Evolutionary conservation across 2,329 filamentous ascomycete genomes (phyloP), one percentile per base, ranked within the genome.

Genomic region (Trichoderma sp.): DNA sequence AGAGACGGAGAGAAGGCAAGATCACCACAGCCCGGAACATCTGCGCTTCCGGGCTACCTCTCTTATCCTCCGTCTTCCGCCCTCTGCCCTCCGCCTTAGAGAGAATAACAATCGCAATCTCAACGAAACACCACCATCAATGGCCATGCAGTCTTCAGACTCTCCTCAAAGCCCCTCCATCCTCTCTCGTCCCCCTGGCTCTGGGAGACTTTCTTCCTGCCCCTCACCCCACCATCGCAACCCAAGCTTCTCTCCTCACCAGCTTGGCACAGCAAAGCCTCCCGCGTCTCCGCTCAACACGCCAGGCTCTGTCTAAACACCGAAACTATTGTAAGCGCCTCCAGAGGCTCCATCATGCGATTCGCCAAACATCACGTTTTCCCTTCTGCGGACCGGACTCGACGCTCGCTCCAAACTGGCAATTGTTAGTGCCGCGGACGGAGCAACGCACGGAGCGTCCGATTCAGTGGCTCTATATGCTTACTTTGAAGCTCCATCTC

Each of bases 401-500:
- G 59, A 63, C 32, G 34, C n/a, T 39, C 10, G 22, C 9, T 29
- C 32, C 34, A 15, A 12, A 13, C 22, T 63, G 32, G 59, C 32
- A n/a, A 22, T n/a, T 35, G 29, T 25, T 63, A 63, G 59, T 52
- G 59, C 29, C 34, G 45, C 10, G 7, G 32, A 53, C 19, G 59
- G 45, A 19, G 59, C 45, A 39, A 15, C 54, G 19, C 13, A 63
- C 59, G 59, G 59, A 63, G 59, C 59, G 59, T 63, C 59, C 59
- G 59, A 53, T 29, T 53, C 25, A 42, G 9, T 39, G 32, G 17
- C 8, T 32, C 45, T 61, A 63, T 63, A 63, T 63, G 59, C 59
- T 63, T 63, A 63, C 59, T 52, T 52, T 53, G 59, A 34, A 29
- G 59, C 32, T 63, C 59, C 34, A 63, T 37, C n/a, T 22, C 45